Percentiles rank a stretch among this genome's conserved stretches.
phyloP scores from a whole-genome alignment of 257 asterid species.

The Coffea eugenioides region DNA sequence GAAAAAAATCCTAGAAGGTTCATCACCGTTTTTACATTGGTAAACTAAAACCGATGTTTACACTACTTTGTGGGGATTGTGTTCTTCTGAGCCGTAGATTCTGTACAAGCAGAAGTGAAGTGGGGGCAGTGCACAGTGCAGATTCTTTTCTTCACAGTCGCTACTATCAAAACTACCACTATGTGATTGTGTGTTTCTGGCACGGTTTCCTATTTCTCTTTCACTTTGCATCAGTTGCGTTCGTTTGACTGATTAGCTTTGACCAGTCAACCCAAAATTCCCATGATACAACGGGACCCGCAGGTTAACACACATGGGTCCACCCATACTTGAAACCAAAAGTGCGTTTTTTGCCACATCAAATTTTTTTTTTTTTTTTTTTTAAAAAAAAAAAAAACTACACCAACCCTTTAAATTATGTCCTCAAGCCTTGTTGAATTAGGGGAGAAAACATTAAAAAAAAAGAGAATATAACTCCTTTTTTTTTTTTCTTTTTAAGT shows the following conservation, averaged over 20 bases:
- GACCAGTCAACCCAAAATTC: conserved; percentile 61
- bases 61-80: too few relatives aligned
- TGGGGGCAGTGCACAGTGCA: conserved; percentile 14
- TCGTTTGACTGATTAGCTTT: conserved; percentile 38
- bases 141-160: conserved; percentile 48
- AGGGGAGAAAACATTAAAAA: too few relatives aligned
- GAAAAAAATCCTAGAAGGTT: conserved; percentile 10
- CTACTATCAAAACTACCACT: conserved; percentile 17
- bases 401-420: background rate
- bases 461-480: too few relatives aligned
- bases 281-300: conserved; percentile 37
- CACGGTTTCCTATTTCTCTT: conserved; percentile 49
- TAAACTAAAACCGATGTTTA: conserved; percentile 1
- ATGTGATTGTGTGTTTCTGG: conserved; percentile 15
- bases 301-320: conserved; percentile 10
- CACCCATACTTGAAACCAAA: conserved; percentile 5
- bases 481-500: too few relatives aligned
- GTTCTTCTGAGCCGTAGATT: conserved; percentile 10
- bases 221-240: conserved; percentile 38
- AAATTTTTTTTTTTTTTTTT: too few relatives aligned
- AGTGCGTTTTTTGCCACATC: conserved; percentile 7
- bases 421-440: background rate
- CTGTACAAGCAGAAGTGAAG: background rate
- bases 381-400: background rate
- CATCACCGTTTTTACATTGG: background rate